Conservation (phyloP, 805 yeast genomes). For the Teunomyces tritomae region DNA sequence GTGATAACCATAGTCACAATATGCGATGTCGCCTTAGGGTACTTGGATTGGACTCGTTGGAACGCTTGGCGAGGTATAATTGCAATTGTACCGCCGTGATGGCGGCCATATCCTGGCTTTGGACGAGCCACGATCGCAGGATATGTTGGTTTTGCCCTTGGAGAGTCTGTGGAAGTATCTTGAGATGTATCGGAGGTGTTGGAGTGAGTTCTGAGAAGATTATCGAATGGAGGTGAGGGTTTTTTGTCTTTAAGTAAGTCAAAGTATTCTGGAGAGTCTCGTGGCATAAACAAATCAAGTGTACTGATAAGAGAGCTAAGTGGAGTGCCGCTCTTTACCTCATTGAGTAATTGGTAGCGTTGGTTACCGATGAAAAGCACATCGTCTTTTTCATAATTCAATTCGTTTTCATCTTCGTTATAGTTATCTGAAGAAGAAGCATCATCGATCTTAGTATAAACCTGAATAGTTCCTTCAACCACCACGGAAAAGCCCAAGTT, state of each 20-base stretch:
- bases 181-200: constrained; percentile 1
- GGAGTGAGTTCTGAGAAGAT: constrained; percentile 7
- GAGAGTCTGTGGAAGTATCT: neutral
- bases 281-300: constrained; percentile 58
- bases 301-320: constrained; percentile 80
- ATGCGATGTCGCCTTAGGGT: constrained; percentile 89
- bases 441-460: constrained; percentile 53
- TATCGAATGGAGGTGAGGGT: constrained; percentile 3
- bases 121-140: constrained; percentile 71
- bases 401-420: constrained; percentile 9
- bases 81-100: constrained; percentile 69
- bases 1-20: constrained; percentile 91
- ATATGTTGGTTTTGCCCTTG: constrained; percentile 4
- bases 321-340: constrained; percentile 79
- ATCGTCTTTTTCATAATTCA: constrained; percentile 37
- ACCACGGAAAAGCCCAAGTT: constrained; percentile 85
- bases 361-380: constrained; percentile 52
- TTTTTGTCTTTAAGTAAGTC: neutral
- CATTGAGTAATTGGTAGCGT: constrained; percentile 72
- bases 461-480: constrained; percentile 85
- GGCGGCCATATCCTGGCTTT: constrained; percentile 16
- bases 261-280: neutral
- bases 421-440: neutral
- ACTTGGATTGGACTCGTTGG: constrained; percentile 62
- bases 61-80: constrained; percentile 88